A percentile compares a stretch with the other conserved stretches of the same genome.
phyloP scores from a whole-genome alignment of 805 yeast species.

The Ogataea naganishii region DNA sequence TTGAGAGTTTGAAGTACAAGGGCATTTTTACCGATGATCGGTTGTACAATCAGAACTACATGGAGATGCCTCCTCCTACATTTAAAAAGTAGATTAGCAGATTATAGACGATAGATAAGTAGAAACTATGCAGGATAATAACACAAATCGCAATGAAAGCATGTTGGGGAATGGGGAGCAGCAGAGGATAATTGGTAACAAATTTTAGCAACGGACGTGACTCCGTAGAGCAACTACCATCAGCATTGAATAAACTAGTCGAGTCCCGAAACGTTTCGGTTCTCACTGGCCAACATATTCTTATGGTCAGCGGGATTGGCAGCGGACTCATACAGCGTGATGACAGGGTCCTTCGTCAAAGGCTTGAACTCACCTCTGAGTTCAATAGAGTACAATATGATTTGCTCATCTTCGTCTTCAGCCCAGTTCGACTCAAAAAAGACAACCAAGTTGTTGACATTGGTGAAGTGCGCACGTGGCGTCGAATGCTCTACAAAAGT shows the following conservation, averaged over 20 bases:
- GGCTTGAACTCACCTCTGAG: conserved; percentile 64
- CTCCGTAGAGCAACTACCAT: too few relatives aligned
- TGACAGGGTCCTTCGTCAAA: conserved; percentile 57
- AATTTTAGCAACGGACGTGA: too few relatives aligned
- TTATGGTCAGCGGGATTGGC: conserved; percentile 90
- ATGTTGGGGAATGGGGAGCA: too few relatives aligned
- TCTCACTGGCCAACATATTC: conserved; percentile 20
- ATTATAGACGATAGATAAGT: too few relatives aligned
- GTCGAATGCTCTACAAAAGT: conserved; percentile 75
- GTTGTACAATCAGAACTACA: conserved; percentile 47
- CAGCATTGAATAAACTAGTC: conserved; percentile 1
- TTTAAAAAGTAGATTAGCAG: too few relatives aligned
- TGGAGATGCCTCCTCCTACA: conserved; percentile 41
- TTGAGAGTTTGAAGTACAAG: conserved; percentile 20
- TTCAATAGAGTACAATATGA: conserved; percentile 62
- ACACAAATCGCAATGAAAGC: too few relatives aligned
- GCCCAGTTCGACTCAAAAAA: conserved; percentile 63
- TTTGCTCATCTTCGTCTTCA: conserved; percentile 48
- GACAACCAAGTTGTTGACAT: conserved; percentile 56
- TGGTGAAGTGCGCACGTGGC: conserved; percentile 68
- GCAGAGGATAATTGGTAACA: too few relatives aligned
- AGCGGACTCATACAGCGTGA: conserved; percentile 79
- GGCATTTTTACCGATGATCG: conserved; percentile 35
- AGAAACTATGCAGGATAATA: too few relatives aligned
- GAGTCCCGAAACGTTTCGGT: conserved; percentile 6